These are phyloP conservation scores for Fraxinus platypoda DNA, from an alignment of 305 asterid species.

Conservation along the genomic window DNA sequence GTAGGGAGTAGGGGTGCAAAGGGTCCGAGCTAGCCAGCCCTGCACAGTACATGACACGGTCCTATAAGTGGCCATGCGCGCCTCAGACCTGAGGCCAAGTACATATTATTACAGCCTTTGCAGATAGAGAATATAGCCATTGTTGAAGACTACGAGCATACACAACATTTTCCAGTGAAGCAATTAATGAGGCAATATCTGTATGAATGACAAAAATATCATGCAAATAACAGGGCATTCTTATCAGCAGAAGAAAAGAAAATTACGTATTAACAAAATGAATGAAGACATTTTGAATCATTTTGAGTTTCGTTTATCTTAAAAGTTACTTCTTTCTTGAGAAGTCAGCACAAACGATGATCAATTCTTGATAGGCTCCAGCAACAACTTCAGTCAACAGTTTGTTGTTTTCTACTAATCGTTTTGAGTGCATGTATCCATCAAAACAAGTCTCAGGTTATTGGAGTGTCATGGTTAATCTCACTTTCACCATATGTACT, in stretches of 20 bases:
- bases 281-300: conserved; percentile 38
- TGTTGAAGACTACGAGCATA: not conserved
- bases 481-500: conserved; percentile 10
- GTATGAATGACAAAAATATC: conserved; percentile 28
- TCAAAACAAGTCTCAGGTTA: conserved; percentile 40
- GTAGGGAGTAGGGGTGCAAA: not conserved
- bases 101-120: not conserved
- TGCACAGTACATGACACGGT: not conserved
- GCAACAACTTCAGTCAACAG: not conserved
- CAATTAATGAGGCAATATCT: conserved; percentile 22
- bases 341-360: conserved; percentile 13
- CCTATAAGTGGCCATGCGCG: not conserved
- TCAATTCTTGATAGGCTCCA: conserved; percentile 16
- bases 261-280: conserved; percentile 44
- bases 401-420: conserved; percentile 29
- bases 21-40: not conserved
- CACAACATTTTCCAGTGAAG: conserved; percentile 6
- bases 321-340: conserved; percentile 17
- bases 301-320: not conserved
- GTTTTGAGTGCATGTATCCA: conserved; percentile 21
- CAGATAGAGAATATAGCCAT: not conserved
- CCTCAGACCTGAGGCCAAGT: not conserved
- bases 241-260: conserved; percentile 35
- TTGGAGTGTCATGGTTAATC: conserved; percentile 28
- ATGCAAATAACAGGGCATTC: conserved; percentile 23